Conservation (phyloP, 331 rosid species). For the Acacia concinna region DNA sequence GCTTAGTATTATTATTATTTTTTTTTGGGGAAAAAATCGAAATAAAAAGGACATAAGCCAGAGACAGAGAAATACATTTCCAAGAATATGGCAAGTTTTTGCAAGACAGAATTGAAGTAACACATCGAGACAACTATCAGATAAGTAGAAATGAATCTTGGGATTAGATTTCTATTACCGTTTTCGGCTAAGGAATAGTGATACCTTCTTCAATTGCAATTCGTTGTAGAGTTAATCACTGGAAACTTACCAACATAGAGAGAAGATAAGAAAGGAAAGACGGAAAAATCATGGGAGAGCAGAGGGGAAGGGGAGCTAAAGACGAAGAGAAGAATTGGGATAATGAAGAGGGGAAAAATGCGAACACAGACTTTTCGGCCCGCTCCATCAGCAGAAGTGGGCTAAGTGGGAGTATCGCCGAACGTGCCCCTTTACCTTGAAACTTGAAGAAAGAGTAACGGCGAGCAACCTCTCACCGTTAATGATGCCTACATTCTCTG, state of each 20-base stretch:
- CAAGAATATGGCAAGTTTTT: background rate
- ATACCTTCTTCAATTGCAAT: constrained; percentile 10
- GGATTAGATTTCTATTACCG: constrained; percentile 11
- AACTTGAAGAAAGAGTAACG: background rate
- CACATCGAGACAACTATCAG: constrained; percentile 9
- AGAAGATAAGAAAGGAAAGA: background rate
- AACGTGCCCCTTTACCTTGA: background rate
- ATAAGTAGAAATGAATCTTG: background rate
- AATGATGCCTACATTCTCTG: background rate
- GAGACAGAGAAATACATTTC: constrained; percentile 10
- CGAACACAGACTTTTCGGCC: constrained; percentile 10
- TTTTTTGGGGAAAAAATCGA: background rate
- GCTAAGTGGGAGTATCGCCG: constrained; percentile 12
- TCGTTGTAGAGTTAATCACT: constrained; percentile 4
- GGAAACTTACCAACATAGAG: constrained; percentile 23
- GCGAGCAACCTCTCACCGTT: background rate
- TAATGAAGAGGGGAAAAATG: background rate
- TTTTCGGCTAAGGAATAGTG: constrained; percentile 25
- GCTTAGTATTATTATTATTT: background rate
- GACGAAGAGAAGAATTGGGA: constrained; percentile 9
- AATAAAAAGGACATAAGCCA: background rate
- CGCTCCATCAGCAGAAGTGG: constrained; percentile 30
- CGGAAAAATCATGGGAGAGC: constrained; percentile 19
- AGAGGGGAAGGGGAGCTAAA: background rate
- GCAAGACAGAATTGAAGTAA: constrained; percentile 6